Base-by-base conservation (phyloP, 1,139 yeast genomes). In the Lodderomyces jiufengensis region DNA sequence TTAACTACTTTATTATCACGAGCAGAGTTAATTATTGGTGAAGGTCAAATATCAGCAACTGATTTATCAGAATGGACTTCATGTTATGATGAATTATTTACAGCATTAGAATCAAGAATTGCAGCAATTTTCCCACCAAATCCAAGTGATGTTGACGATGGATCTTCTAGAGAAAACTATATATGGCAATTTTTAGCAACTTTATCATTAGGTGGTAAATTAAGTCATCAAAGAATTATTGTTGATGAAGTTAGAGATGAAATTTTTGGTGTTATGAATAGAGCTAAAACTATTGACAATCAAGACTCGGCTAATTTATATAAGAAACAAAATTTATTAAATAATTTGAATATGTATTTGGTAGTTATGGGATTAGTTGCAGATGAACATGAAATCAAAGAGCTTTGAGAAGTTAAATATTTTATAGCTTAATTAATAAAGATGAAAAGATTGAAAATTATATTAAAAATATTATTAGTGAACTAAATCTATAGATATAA, bases 141-240 rank as follows among this genome's bases (percentile, higher is more conserved):
- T 37, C 66, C 65, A 20, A 66, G 61, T 36, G 71, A 70, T 41
- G 55, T 56, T 9, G 84, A 76, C 42, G 95, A 86, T 54, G 90
- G 83, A 46, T 78, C 95, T 0, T 53, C 63, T 2, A 59, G 63
- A 39, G 73, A 66, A 45, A 70, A 70, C 49, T 88, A 90, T 52
- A 90, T 88, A 33, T 92, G 98, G 98, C 97, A 92, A 65, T 90
- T 92, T 55, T 74, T 92, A 61, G 98, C 98, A 25, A 84, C 96
- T 10, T 73, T 92, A 43, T 94, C 97, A 0, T 70, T 92, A 45
- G 94, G 96, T 44, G 97, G 97, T 48, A 84, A 85, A 57, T 73
- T 90, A 50, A 87, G 84, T 51, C 97, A 90, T 60, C 97, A 92
- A 70, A 79, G 97, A 64, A 80, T 87, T 44, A 84, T 92, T 50